Evolutionary conservation across 495 filamentous ascomycete genomes (phyloP).

Genomic region (Hypoxylon lienhwacheense): DNA sequence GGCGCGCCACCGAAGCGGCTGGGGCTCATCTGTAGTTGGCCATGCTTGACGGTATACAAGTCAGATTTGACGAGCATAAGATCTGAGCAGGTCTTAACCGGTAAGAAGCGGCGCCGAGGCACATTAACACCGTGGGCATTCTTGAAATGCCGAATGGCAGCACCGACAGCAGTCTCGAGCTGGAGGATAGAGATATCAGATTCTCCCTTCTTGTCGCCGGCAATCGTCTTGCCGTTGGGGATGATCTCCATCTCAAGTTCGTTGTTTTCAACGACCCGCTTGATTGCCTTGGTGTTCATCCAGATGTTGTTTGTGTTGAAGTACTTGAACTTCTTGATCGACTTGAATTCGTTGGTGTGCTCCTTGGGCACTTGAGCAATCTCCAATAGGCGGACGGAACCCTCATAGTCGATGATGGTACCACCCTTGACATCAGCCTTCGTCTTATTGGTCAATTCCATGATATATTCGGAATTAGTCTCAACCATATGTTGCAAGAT

Average conservation of each 20-base stretch:
- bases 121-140: conserved; percentile 99
- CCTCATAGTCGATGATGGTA: conserved; percentile 99
- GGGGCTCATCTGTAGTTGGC: conserved; percentile 93
- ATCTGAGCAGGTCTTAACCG: conserved; percentile 99
- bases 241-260: conserved; percentile 99
- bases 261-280: conserved; percentile 97
- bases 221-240: conserved; percentile 96
- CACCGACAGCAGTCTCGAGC: conserved; percentile 97
- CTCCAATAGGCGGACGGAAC: conserved; percentile 92
- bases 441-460: conserved; percentile 99
- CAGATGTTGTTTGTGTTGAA: conserved; percentile 99
- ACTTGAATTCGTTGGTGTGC: conserved; percentile 99
- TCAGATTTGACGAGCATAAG: conserved; percentile 99
- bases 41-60: conserved; percentile 99
- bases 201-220: conserved; percentile 99
- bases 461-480: conserved; percentile 94
- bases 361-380: conserved; percentile 99
- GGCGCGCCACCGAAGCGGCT: conserved; percentile 97
- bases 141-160: conserved; percentile 97
- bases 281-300: conserved; percentile 96
- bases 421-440: conserved; percentile 99
- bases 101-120: conserved; percentile 94
- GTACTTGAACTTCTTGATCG: conserved; percentile 99
- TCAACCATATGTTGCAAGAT: conserved; percentile 99
- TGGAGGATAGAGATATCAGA: conserved; percentile 96